A percentile compares a stretch with the other conserved stretches of the same genome.
Conservation (phyloP, 148 eudicot species). For the Hydrangea macrophylla region DNA sequence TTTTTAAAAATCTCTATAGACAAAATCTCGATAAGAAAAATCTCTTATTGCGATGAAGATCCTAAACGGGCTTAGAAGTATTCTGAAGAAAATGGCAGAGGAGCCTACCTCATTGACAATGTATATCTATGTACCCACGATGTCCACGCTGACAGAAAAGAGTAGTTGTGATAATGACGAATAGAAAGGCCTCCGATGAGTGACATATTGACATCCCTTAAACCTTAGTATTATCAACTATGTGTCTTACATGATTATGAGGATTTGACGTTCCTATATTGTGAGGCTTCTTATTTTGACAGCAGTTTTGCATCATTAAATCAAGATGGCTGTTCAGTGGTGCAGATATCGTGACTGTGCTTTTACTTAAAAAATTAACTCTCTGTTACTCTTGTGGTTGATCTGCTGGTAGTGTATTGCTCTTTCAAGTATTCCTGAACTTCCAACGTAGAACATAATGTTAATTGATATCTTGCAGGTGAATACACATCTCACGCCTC, state of each 20-base stretch:
- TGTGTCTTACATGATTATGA: background rate
- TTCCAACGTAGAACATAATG: background rate
- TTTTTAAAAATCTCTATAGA: too few species aligned
- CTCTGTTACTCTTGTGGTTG: background rate
- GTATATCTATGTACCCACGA: too few species aligned
- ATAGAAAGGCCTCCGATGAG: background rate
- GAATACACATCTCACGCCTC: slow-evolving; percentile 87
- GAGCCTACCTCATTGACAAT: too few species aligned
- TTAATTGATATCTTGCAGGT: slow-evolving; percentile 48
- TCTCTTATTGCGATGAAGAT: too few species aligned
- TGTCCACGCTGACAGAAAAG: background rate
- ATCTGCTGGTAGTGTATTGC: background rate
- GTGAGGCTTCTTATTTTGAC: background rate
- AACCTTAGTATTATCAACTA: background rate
- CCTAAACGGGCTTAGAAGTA: too few species aligned
- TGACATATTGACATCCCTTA: too few species aligned
- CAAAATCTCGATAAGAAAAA: too few species aligned
- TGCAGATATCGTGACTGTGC: background rate
- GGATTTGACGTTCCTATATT: background rate
- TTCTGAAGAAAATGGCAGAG: too few species aligned
- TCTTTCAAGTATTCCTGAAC: background rate
- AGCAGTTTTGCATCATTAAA: background rate
- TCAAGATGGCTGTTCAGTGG: slow-evolving; percentile 9
- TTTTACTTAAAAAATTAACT: too few species aligned
- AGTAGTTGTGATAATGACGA: background rate